Base-by-base conservation (phyloP, 148 eudicot species). In the Rhododendron griersonianum region DNA sequence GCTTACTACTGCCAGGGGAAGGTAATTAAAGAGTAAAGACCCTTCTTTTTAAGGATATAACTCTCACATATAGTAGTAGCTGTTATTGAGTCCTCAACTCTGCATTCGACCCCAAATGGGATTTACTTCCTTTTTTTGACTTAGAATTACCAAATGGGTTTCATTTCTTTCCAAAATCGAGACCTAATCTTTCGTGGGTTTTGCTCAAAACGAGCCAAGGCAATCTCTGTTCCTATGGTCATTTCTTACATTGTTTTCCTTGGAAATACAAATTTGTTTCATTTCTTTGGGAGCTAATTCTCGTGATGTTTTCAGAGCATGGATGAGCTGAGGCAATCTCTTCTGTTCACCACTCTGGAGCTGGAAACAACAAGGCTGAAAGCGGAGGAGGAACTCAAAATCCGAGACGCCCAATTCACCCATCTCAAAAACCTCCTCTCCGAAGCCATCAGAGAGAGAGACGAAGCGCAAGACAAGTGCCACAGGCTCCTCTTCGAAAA, bases 251-350 rank as follows among this genome's bases (percentile, higher is more conserved):
- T n/a, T 0, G 14, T 65, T 25, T n/a, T 65, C 3, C 41, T 18
- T 18, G 2, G 13, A 47, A 47, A 28, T 39, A n/a, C 18, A 4
- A 11, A 57, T 16, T 19, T 19, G 39, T 25, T 25, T 53, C 57
- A 53, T 53, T 53, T n/a, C 6, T 65, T 41, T 41, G 45, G 45
- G 45, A 15, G 85, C 33, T 86, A 82, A 47, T 45, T 13, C 47
- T 11, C 44, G 16, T 18, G 48, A 14, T 79, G 35, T 28, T 25
- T 47, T 37, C 91, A 91, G 93, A 86, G 87, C 41, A 75, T 86
- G 85, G 92, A 91, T 19, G 92, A 91, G 87, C 87, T 90, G 1
- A 85, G 91, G 78, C 91, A 91, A 50, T 75, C 92, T 7, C 87
- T 89, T 28, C 45, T 89, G 61, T 51, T 89, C 35, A 90, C 91